Base-by-base conservation (phyloP, 768 basidiomycete genomes). In the Lyophyllum atratum region DNA sequence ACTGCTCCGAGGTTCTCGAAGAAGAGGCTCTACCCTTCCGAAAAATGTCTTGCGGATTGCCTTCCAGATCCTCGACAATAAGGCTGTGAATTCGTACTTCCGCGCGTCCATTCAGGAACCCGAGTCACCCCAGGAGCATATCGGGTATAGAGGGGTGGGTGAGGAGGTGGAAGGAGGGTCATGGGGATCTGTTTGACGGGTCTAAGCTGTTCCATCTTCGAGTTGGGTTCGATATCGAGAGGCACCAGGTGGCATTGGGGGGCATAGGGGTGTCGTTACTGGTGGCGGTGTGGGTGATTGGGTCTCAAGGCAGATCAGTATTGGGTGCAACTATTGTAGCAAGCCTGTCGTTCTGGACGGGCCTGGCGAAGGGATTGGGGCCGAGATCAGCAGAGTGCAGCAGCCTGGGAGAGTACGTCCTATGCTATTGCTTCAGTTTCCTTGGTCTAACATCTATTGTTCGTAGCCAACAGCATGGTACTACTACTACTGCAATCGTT, bases 21-120 rank as follows among this genome's bases (percentile, higher is more conserved):
- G 90, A 93, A 62, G 91, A 93, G 55, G 74, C 82, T 5, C 74
- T 94, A 5, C 89, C 90, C 0, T 84, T 93, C 61, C 79, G 82
- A n/a, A n/a, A 92, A 94, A 68, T 85, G 93, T 6, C 82, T 94
- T 7, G 89, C 87, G n/a, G 6, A 87, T 94, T 44, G 91, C 90
- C 2, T 82, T 94, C 63, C 88, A 89, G 63, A 93, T 94, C 70
- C 79, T 94, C 17, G 87, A 89, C 55, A 92, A 94, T 66, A 81
- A 81, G 50, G 75, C 82, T 2, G 72, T 94, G 1, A 79, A 87
- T 0, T 74, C 81, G 2, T 92, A 90, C 66, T 81, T 94, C 5
- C 83, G 82, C 43, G 19, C 83, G 81, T 53, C 88, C 88, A 2
- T 72, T 80, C 9, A 79, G 54, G 28, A 60, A 60, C 19, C 49